These are phyloP conservation scores for Hypoxylon sp. DNA, from an alignment of 2,329 filamentous ascomycete species.

Conservation along the genomic window DNA sequence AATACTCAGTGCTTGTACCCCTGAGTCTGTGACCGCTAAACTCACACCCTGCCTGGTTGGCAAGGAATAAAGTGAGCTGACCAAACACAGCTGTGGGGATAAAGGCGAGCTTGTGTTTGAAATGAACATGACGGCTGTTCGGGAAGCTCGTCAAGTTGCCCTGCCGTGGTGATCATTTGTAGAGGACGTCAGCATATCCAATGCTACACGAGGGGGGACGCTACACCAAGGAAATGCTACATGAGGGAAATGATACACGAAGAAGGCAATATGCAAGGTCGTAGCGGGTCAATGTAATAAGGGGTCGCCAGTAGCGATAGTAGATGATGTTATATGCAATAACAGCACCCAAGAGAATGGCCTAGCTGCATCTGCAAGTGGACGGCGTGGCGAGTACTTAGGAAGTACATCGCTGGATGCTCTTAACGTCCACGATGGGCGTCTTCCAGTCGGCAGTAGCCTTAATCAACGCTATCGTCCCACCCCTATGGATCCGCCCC, in stretches of 20 bases:
- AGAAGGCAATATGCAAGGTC: constrained; percentile 12
- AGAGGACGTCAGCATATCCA: constrained; percentile 16
- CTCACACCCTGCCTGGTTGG: constrained; percentile 1
- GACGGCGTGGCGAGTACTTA: constrained; percentile 24
- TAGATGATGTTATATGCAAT: constrained; percentile 29
- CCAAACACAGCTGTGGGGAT: constrained; percentile 8
- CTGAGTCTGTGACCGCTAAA: constrained; percentile 1
- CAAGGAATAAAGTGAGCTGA: constrained; percentile 8
- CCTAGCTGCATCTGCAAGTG: constrained; percentile 37
- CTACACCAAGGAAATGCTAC: too few species aligned
- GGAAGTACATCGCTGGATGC: constrained; percentile 23
- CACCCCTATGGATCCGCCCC: constrained; percentile 30
- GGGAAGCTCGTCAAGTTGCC: constrained; percentile 18
- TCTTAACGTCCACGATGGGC: constrained; percentile 15
- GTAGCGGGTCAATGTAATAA: constrained; percentile 24
- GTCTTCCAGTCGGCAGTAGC: constrained; percentile 22
- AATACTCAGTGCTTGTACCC: neutral
- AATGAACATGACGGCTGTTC: constrained; percentile 20
- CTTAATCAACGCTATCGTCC: constrained; percentile 23
- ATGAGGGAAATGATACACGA: constrained; percentile 16
- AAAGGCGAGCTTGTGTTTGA: constrained; percentile 14
- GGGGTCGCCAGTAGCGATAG: neutral
- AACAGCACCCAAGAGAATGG: constrained; percentile 17
- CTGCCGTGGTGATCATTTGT: constrained; percentile 17
- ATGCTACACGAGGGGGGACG: constrained; percentile 21